Evolutionary conservation across 75 land plant genomes (phyloP), one percentile per base, ranked within the genome.

Genomic region (Pinus tabuliformis): DNA sequence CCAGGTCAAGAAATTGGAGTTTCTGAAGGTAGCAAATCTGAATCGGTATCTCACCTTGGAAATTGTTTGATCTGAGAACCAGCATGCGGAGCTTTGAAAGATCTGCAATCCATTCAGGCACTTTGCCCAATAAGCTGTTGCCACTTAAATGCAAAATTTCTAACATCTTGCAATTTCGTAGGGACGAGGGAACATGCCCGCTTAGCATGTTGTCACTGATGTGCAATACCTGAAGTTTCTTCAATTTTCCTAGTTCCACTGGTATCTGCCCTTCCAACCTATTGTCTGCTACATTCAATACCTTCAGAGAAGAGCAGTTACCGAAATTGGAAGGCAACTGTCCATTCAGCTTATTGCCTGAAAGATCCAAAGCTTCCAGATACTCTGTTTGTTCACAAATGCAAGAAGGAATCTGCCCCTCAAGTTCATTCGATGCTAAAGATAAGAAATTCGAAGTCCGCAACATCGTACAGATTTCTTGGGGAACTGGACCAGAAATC

Each of bases 1-100:
- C 81, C 15, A 96, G 83, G 61, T 89, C 90, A 9, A 96, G 79
- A 18, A 82, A 36, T 77, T 85, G 89, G 22, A 96, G 82, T 24
- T 76, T 76, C 15, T 81, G 77, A 13, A 87, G 86, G 54, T 30
- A 73, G 4, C 96, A 92, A 2, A 96, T 75, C 28, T 61, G 75
- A 49, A 63, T 57, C 16, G 97, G 99, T 68, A 96, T 90, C 30
- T 33, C 24, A 12, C 36, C 66, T 28, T 3, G 4, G 2, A 63
- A 63, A 28, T 63, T 12, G 4, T 63, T 63, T 33, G 13, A 30
- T 33, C 24, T 28, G 36, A 63, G 14, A 21, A 63, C 66, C 5
- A 63, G 16, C 4, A 63, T 33, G 28, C 66, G 8, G 16, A 83
- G 81, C n/a, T 4, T 66, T 30, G 52, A 75, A 52, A 79, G 72